phyloP scores from a whole-genome alignment of 768 basidiomycete species.

The Chalciporus pseudorubinellus region DNA sequence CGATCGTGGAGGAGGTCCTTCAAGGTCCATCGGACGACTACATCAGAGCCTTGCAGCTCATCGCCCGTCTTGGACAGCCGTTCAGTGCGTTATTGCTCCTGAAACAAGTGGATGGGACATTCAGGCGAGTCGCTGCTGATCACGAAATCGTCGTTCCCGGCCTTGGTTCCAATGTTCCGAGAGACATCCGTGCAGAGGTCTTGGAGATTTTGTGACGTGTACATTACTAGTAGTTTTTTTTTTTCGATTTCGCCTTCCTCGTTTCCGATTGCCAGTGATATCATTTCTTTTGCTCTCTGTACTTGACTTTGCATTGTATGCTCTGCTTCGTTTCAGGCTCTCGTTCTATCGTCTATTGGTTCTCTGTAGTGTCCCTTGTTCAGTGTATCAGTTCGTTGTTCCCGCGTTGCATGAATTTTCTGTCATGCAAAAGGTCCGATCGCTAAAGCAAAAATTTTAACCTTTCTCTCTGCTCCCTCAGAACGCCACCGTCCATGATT shows the following conservation, averaged over 20 bases:
- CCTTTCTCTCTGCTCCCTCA: no score
- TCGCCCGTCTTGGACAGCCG: constrained; percentile 12
- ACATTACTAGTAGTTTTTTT: no score
- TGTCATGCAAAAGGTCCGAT: no score
- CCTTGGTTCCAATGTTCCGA: not conserved
- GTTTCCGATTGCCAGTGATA: not conserved
- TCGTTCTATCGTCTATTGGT: no score
- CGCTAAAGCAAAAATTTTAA: no score
- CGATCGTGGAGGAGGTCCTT: constrained; percentile 4
- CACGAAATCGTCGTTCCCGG: constrained; percentile 10
- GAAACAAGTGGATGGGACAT: not conserved
- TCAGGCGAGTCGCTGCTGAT: constrained; percentile 22
- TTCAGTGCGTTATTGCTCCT: constrained; percentile 12
- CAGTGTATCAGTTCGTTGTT: no score
- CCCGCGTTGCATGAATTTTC: no score
- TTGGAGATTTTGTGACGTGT: not conserved
- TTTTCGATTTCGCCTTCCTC: not conserved
- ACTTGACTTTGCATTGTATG: no score
- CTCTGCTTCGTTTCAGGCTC: no score
- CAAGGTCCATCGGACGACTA: constrained; percentile 3
- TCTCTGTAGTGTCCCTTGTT: no score
- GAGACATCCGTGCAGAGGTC: not conserved
- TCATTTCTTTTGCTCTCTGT: no score
- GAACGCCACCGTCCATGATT: no score
- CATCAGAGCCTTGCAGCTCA: constrained; percentile 10